Conservation (phyloP, 2,329 filamentous ascomycete genomes). For the Leptographium galeiforme region DNA sequence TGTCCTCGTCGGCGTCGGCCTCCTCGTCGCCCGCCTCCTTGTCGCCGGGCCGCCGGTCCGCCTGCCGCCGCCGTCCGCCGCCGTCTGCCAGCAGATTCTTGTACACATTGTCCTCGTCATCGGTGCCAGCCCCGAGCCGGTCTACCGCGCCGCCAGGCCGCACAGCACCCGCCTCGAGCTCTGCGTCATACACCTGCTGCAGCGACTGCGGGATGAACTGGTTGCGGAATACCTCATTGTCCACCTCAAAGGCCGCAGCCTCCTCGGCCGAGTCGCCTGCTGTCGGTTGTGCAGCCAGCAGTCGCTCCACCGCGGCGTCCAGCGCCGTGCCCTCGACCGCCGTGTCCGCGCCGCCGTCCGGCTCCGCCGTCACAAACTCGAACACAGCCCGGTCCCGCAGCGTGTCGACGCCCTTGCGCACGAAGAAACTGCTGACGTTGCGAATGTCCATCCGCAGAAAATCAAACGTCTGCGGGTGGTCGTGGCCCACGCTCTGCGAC, state of each 20-base stretch:
- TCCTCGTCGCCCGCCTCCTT: conserved; percentile 20
- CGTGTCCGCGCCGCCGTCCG: not conserved
- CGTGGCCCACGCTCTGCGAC: conserved; percentile 91
- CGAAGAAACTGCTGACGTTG: conserved; percentile 90
- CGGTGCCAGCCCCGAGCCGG: conserved; percentile 48
- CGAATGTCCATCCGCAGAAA: conserved; percentile 98
- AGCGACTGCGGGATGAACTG: conserved; percentile 95
- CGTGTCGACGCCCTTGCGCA: conserved; percentile 67
- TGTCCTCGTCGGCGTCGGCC: not conserved
- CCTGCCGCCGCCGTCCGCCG: conserved; percentile 4
- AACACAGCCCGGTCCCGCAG: conserved; percentile 71
- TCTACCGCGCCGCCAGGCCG: conserved; percentile 27
- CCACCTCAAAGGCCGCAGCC: conserved; percentile 52
- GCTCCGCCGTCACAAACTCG: conserved; percentile 56
- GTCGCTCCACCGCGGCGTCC: conserved; percentile 45
- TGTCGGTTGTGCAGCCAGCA: conserved; percentile 38
- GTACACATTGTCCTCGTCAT: conserved; percentile 39
- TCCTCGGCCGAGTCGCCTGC: conserved; percentile 21
- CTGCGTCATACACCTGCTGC: conserved; percentile 91
- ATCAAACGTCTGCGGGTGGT: conserved; percentile 82
- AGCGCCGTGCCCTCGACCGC: conserved; percentile 43
- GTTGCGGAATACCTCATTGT: conserved; percentile 86
- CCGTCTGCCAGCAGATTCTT: conserved; percentile 59
- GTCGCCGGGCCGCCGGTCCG: not conserved
- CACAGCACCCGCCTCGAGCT: conserved; percentile 47